Percentiles rank a stretch among this genome's conserved stretches.
Conservation (phyloP, 768 basidiomycete genomes). For the Pleurotus pulmonarius region DNA sequence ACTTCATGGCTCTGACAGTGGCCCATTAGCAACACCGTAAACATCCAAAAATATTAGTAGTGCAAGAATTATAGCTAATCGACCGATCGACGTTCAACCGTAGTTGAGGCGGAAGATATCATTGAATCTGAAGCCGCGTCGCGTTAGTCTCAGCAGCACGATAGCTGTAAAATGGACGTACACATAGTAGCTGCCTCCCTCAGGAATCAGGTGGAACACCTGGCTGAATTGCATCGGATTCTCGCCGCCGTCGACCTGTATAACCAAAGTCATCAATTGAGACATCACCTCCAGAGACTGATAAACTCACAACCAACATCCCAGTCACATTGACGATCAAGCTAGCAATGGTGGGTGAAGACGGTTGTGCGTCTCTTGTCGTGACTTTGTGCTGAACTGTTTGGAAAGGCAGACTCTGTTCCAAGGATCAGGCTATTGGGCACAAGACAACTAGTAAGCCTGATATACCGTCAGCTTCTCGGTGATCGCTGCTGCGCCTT, state of each 20-base stretch:
- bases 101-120: conserved; percentile 92
- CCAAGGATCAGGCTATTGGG: neutral
- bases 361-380: conserved; percentile 88
- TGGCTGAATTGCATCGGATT: conserved; percentile 91
- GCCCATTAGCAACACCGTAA: neutral
- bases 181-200: conserved; percentile 80
- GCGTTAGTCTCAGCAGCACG: no score
- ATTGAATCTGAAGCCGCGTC: conserved; percentile 51
- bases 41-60: neutral
- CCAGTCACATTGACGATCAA: conserved; percentile 89
- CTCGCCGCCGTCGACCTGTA: conserved; percentile 73
- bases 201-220: conserved; percentile 86
- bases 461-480: conserved; percentile 69
- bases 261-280: neutral
- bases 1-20: neutral
- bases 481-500: conserved; percentile 52
- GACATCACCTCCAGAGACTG: neutral
- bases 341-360: conserved; percentile 50
- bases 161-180: conserved; percentile 32
- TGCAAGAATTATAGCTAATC: no score
- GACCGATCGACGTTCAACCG: conserved; percentile 31
- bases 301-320: conserved; percentile 55
- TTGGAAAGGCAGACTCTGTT: conserved; percentile 72
- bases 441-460: neutral
- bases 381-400: conserved; percentile 78